A percentile compares a stretch with the other conserved stretches of the same genome.
These are phyloP conservation scores for Sporothrix sp. DNA, from an alignment of 2,329 filamentous ascomycete genomes.

Conservation along the genomic window DNA sequence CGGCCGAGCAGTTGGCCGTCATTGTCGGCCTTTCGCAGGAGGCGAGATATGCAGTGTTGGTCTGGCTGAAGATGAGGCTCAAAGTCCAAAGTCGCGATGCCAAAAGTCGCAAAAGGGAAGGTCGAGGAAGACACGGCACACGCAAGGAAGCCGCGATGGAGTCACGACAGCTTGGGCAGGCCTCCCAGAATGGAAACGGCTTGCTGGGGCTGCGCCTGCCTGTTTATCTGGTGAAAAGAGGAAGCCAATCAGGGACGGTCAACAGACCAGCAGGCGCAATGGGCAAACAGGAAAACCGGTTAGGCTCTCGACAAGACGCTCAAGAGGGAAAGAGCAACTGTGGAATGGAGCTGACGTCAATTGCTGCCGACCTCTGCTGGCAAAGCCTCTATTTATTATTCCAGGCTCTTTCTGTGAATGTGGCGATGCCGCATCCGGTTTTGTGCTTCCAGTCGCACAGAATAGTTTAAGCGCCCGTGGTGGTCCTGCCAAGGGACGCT, in stretches of 20 bases:
- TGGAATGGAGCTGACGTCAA: conserved; percentile 3
- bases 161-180: neutral
- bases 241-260: no score
- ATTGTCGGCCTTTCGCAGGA: no score
- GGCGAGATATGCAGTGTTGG: no score
- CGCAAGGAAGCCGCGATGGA: neutral
- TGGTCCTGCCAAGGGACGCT: neutral
- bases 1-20: conserved; percentile 31
- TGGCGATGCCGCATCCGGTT: no score
- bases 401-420: no score
- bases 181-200: neutral
- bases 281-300: no score
- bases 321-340: neutral
- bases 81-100: neutral
- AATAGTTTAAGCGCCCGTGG: conserved; percentile 5
- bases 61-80: no score
- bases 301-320: no score
- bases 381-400: neutral
- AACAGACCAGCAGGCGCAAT: no score
- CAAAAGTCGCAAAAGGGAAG: neutral
- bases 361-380: no score
- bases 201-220: neutral
- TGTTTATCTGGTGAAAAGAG: conserved; percentile 1
- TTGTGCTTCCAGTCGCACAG: neutral
- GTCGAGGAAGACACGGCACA: neutral